Base-by-base conservation (phyloP, 805 yeast genomes). In the Zygosaccharomyces gambellarensis region DNA sequence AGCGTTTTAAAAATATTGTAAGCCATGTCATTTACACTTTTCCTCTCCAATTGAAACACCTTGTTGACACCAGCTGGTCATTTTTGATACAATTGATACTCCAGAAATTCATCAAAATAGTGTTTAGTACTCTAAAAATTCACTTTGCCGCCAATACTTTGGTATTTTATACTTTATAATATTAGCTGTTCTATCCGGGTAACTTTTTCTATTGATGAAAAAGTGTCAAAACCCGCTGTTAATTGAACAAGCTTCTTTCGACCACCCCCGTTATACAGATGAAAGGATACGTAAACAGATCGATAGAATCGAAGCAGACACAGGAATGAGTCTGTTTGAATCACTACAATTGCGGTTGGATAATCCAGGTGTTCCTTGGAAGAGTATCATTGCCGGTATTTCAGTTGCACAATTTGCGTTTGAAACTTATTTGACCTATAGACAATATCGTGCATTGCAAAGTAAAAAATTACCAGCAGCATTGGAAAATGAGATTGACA, bases 321-420 rank as follows among this genome's bases (percentile, higher is more conserved):
- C 25, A 7, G 14, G 11, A 5, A 52, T 52, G 55, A 47, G 47
- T 12, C 48, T 52, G 28, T 49, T 52, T 28, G 53, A 49, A 36
- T 42, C 49, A 21, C 65, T 81, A 10, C 78, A 82, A 51, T 61
- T 75, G 3, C 67, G 78, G 30, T 70, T 85, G 51, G 96, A 89
- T 63, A 72, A 70, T 43, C 83, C 94, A 3, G 74, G 76, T 12
- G 78, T 88, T 60, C 78, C 89, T 53, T 94, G 97, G 97, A 89
- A 88, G 63, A 60, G 75, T 10, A 72, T 90, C 39, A 79, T 92
- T 42, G 65, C 86, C 40, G 87, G 90, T 1, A 81, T 89, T 61
- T 77, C 95, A 3, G 72, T 84, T 12, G 87, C 86, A 29, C 86
- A 89, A 63, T 89, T 78, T 61, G 68, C 76, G 3, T 90, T 90